A percentile compares a stretch with the other conserved stretches of the same genome.
phyloP scores from a whole-genome alignment of 2,329 filamentous ascomycete species.

The Pseudogymnoascus sp. region DNA sequence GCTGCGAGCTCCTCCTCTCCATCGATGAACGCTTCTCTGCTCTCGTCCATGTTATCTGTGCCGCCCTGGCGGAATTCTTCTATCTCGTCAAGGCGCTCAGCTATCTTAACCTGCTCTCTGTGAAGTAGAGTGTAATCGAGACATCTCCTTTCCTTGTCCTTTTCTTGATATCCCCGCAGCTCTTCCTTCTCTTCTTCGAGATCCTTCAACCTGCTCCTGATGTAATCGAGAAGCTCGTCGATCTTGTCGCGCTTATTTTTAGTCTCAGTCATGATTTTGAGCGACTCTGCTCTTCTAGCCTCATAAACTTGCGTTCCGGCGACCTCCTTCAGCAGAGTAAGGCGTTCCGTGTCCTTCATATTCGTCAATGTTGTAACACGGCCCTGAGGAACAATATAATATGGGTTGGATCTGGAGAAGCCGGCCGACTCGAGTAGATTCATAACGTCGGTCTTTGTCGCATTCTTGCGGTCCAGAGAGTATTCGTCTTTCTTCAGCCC shows the following conservation, averaged over 20 bases:
- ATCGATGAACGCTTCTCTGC: constrained; percentile 64
- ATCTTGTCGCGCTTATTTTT: constrained; percentile 93
- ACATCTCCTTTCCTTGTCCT: constrained; percentile 83
- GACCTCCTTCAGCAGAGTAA: constrained; percentile 93
- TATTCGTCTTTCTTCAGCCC: constrained; percentile 98
- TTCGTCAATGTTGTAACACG: constrained; percentile 94
- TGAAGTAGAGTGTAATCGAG: constrained; percentile 93
- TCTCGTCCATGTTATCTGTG: constrained; percentile 75
- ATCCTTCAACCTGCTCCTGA: constrained; percentile 80
- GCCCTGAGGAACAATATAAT: constrained; percentile 97
- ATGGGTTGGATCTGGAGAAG: constrained; percentile 94
- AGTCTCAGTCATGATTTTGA: constrained; percentile 96
- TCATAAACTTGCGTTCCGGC: constrained; percentile 97
- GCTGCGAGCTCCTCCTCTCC: constrained; percentile 71
- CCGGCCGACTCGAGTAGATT: constrained; percentile 92
- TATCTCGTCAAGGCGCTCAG: constrained; percentile 69
- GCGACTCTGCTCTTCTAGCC: constrained; percentile 76
- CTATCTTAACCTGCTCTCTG: constrained; percentile 73
- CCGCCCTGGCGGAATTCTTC: constrained; percentile 75
- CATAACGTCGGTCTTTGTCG: constrained; percentile 88
- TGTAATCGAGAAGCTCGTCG: constrained; percentile 83
- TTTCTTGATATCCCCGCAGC: constrained; percentile 85
- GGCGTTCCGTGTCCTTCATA: constrained; percentile 91
- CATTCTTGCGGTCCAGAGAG: constrained; percentile 92
- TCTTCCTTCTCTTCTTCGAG: constrained; percentile 97